phyloP scores from a whole-genome alignment of 371 early-diverging fungal genomes.

The Chytridium lagenaria region DNA sequence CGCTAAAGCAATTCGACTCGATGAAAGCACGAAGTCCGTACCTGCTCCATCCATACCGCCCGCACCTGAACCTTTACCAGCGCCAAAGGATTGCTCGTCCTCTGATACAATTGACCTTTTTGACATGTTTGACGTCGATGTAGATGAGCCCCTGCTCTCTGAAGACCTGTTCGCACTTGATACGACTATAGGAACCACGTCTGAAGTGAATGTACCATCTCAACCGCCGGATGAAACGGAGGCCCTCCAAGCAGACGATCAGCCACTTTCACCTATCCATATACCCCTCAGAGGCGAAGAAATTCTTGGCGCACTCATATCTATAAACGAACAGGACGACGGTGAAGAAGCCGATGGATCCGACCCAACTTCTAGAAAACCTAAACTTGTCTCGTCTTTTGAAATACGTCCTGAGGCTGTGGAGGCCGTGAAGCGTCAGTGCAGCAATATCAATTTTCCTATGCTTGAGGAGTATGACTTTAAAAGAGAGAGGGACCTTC shows the following conservation, averaged over 20 bases:
- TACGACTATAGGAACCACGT: slow-evolving; percentile 31
- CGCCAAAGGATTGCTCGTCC: not conserved
- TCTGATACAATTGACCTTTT: slow-evolving; percentile 38
- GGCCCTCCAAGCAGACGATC: no score
- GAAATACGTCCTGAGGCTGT: slow-evolving; percentile 83
- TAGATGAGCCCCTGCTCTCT: not conserved
- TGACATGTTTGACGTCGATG: slow-evolving; percentile 36
- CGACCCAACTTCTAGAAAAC: not conserved
- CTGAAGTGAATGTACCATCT: not conserved
- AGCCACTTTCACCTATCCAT: not conserved
- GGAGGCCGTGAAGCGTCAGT: slow-evolving; percentile 91
- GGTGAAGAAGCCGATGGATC: slow-evolving; percentile 64
- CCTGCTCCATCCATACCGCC: not conserved
- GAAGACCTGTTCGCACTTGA: not conserved
- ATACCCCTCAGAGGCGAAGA: not conserved
- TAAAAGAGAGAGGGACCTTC: slow-evolving; percentile 86
- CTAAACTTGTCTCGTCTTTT: slow-evolving; percentile 66
- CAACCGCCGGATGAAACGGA: slow-evolving; percentile 50
- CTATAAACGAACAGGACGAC: slow-evolving; percentile 47
- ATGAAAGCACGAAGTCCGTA: not conserved
- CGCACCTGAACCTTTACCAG: not conserved
- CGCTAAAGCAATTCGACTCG: no score
- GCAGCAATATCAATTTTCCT: slow-evolving; percentile 94
- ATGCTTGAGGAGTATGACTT: slow-evolving; percentile 99
- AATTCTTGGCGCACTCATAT: slow-evolving; percentile 44